Conservation (phyloP, 75 land plant genomes). For the Adiantum capillusveneris region DNA sequence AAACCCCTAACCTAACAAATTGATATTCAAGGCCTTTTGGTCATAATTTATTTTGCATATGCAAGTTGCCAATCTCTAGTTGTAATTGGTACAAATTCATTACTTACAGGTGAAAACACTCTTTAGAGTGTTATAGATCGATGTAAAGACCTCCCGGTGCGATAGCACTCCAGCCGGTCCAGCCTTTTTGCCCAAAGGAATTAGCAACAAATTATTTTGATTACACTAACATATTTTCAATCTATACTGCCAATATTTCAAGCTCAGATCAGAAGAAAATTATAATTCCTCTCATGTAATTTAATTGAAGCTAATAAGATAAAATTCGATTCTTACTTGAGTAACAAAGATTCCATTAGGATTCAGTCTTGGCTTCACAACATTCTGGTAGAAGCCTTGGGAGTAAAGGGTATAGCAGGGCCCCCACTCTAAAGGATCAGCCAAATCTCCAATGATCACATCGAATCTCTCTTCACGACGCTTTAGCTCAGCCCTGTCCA, state of each 20-base stretch:
- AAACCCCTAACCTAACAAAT: too few species aligned
- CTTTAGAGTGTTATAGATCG: slow-evolving; percentile 67
- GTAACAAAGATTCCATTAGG: slow-evolving; percentile 57
- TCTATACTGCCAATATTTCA: too few species aligned
- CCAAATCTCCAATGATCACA: slow-evolving; percentile 56
- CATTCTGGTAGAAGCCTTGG: slow-evolving; percentile 34
- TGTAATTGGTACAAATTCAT: too few species aligned
- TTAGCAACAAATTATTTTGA: too few species aligned
- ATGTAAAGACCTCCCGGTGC: slow-evolving; percentile 70
- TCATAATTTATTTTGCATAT: too few species aligned
- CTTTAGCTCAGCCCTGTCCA: slow-evolving; percentile 51
- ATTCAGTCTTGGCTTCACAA: slow-evolving; percentile 44
- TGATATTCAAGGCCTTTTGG: too few species aligned
- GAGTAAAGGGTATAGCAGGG: slow-evolving; percentile 54
- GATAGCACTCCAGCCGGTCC: slow-evolving; percentile 80
- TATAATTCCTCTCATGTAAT: too few species aligned
- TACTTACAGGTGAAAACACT: slow-evolving; percentile 71
- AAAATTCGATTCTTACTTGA: slow-evolving; percentile 23
- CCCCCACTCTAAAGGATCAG: slow-evolving; percentile 55
- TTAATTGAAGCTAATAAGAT: not conserved
- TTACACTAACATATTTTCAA: too few species aligned
- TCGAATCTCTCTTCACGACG: slow-evolving; percentile 34
- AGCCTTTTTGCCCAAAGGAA: slow-evolving; percentile 37
- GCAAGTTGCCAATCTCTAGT: too few species aligned
- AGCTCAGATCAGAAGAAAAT: too few species aligned